These are phyloP conservation scores for Spathaspora hagerdaliae DNA, from an alignment of 805 yeast species.

Conservation along the genomic window DNA sequence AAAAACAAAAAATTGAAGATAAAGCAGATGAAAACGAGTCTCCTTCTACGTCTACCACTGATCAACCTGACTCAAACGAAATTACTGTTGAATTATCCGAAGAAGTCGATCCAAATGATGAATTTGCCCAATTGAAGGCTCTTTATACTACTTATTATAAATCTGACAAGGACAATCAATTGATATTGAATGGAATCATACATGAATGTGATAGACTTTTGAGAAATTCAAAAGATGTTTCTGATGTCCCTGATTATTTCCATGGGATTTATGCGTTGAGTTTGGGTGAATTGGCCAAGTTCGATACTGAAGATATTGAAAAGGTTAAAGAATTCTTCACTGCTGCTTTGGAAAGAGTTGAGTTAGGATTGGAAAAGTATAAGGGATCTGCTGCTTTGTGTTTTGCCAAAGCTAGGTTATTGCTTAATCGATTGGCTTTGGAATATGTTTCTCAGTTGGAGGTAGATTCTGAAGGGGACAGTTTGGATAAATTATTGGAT, in stretches of 20 bases:
- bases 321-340: slow-evolving; percentile 54
- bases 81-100: slow-evolving; percentile 62
- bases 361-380: slow-evolving; percentile 50
- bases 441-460: slow-evolving; percentile 51
- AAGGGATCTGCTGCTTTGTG: slow-evolving; percentile 44
- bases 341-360: slow-evolving; percentile 69
- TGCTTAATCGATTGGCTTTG: slow-evolving; percentile 56
- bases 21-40: slow-evolving; percentile 2
- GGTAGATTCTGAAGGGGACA: slow-evolving; percentile 33
- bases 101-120: slow-evolving; percentile 72
- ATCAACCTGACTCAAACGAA: slow-evolving; percentile 16
- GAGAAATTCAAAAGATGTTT: slow-evolving; percentile 31
- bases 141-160: slow-evolving; percentile 62
- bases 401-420: slow-evolving; percentile 53
- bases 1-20: slow-evolving; percentile 34
- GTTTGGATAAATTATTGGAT: slow-evolving; percentile 40
- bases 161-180: slow-evolving; percentile 57
- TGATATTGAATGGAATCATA: slow-evolving; percentile 75
- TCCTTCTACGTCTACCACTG: slow-evolving; percentile 13
- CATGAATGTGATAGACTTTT: slow-evolving; percentile 87
- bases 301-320: slow-evolving; percentile 35
- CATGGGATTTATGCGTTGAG: slow-evolving; percentile 74
- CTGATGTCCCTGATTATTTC: slow-evolving; percentile 44
- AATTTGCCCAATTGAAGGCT: slow-evolving; percentile 69
- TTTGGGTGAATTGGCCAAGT: slow-evolving; percentile 58